Base-by-base conservation (phyloP, 148 eudicot species). In the Chenopodium formosanum region DNA sequence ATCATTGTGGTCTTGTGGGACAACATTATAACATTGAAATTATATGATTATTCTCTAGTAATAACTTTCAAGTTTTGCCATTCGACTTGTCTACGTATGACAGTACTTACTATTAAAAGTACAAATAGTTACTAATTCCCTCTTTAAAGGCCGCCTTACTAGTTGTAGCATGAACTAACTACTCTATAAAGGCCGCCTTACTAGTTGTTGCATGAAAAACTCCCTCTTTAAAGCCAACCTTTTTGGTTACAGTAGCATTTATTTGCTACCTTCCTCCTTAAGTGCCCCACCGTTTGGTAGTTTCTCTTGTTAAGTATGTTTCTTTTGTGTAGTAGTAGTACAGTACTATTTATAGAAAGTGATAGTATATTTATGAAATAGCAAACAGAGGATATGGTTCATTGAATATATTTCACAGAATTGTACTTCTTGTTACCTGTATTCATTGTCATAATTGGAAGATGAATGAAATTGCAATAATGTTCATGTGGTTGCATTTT, bases 321-420 rank as follows among this genome's bases (percentile, higher is more conserved):
- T 40, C 44, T 40, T 37, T 40, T 40, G 44, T 40, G 34, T 34
- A 1, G 23, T 31, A 66, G 0, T 66, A 66, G 13, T 66, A 25
- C 19, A 66, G 13, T 66, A 25, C 19, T 31, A 68, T 68, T 29
- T 70, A 19, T n/a, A 14, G 74, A 37, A 68, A 2, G 16, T 12
- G 72, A 16, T 46, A 72, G 10, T 4, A 40, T 17, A 72, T 46
- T 25, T 25, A 23, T 74, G 62, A 74, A 14, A 12, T 7, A 29
- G 25, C 31, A 47, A 47, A 47, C 7, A 73, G 53, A 32, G 0
- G 62, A 70, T 60, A 12, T 72, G 68, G 11, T 22, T 71, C 76
- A 64, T 27, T 40, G 9, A 34, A 79, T 79, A 52, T 70, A 47
- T 34, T 79, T 34, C 67, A 68, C 31, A 27, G n/a, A 50, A 60